Percentiles rank a stretch among this genome's conserved stretches.
Conservation (phyloP, 2,329 filamentous ascomycete species). For the Akanthomyces muscarius region DNA sequence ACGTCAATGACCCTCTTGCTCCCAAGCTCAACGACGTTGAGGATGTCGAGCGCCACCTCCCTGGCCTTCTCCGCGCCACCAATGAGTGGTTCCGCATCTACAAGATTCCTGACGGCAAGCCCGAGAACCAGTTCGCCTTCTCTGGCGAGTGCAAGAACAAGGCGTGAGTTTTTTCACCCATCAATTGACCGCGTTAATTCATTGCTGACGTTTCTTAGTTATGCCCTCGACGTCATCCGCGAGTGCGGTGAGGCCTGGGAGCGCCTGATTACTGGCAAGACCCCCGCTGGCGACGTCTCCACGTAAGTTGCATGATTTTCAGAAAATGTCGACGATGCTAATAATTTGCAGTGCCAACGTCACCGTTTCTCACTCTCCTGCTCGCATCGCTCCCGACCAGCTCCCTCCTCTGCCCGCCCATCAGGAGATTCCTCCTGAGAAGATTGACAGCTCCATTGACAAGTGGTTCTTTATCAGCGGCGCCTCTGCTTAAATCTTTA, state of each 20-base stretch:
- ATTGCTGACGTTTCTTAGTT: constrained; percentile 44
- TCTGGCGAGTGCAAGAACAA: constrained; percentile 99
- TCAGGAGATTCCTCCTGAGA: constrained; percentile 77
- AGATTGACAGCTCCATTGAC: constrained; percentile 95
- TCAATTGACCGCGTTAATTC: constrained; percentile 9
- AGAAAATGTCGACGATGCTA: constrained; percentile 24
- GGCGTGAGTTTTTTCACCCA: constrained; percentile 54
- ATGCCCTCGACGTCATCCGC: constrained; percentile 90
- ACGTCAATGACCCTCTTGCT: constrained; percentile 94
- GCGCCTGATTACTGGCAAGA: constrained; percentile 89
- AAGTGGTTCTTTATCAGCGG: constrained; percentile 99
- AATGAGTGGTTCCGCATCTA: constrained; percentile 99
- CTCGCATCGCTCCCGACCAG: constrained; percentile 64
- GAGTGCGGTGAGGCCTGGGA: constrained; percentile 98
- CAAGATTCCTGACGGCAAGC: constrained; percentile 99
- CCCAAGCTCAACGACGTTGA: constrained; percentile 97
- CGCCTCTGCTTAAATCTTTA: constrained; percentile 67
- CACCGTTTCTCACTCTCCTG: constrained; percentile 67
- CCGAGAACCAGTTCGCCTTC: constrained; percentile 99
- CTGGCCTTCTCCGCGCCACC: constrained; percentile 91
- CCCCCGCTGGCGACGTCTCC: constrained; percentile 69
- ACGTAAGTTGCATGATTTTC: constrained; percentile 58
- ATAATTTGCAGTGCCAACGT: constrained; percentile 66
- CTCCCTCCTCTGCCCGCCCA: constrained; percentile 72
- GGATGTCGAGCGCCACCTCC: constrained; percentile 97